Evolutionary conservation across 179 eudicot genomes (phyloP), one percentile per base, ranked within the genome.

Genomic region (Heliamphora pulchella): DNA sequence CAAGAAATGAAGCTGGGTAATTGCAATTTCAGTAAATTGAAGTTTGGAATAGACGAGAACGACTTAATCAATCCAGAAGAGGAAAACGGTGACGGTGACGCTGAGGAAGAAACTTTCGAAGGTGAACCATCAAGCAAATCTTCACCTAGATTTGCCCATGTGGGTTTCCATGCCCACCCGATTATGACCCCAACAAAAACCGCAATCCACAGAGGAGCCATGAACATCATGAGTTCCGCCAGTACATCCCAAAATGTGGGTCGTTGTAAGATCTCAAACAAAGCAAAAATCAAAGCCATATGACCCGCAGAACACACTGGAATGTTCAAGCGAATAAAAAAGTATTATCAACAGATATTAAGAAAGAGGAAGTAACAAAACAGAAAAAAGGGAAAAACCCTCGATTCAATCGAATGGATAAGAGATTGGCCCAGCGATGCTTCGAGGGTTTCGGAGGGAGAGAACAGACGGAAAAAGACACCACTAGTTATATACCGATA

Each of bases 141-240:
- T 43, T 58, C 39, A 3, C 3, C 18, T 14, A 63, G 43, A 80
- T 65, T 75, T 20, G 86, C 87, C 89, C 90, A 89, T 47, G 79
- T 83, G 64, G 92, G 92, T 72, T 81, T 86, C 92, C 92, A 89
- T 11, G 87, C 79, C 92, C 92, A 89, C 0, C 92, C 92, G 50
- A 89, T 79, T 81, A 88, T 66, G 71, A 89, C 85, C 39, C 92
- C 92, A 71, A 82, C 79, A 44, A 86, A 48, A 78, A 86, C 86
- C 13, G 90, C 90, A 79, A 85, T 57, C 90, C 92, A 86, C 17
- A 89, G 57, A 47, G 92, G 92, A 2, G 79, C 80, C 51, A 81
- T 66, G 20, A 86, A 78, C 61, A 72, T n/a, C 75, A 81, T 41
- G 18, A 89, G 81, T 65, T 86, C 90, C 20, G 59, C 2, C 71